Evolutionary conservation across 106 monocot species (phyloP), one percentile per base, ranked within the genome.

Genomic region (Xerophyta viscosa): DNA sequence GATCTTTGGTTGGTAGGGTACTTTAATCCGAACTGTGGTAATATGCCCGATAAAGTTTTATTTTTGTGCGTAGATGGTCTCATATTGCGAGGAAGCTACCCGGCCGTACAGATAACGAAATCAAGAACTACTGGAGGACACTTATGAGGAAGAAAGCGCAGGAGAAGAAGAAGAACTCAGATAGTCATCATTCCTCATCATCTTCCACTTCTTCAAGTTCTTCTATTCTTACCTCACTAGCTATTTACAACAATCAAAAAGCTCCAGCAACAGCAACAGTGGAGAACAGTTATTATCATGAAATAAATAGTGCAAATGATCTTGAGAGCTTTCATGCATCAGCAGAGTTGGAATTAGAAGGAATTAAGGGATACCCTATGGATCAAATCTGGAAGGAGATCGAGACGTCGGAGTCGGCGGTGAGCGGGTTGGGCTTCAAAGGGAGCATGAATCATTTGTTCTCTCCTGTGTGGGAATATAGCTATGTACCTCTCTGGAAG

Each of bases 121-220:
- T 83, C 37, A 83, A 83, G 63, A 83, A 83, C 61, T 83, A 74
- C 58, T 83, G 83, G 83, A 62, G 83, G 53, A 83, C 83, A 0
- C 77, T 66, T 31, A 83, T 66, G 73, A 65, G 77, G 28, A 74
- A 83, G 63, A 74, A 42, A 27, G 43, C 43, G 4, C 43, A 44
- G 15, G 43, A 44, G 43, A 44, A 14, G 8, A 44, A 44, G n/a
- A 44, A 17, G 43, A 44, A 44, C 43, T 4, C 33, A 33, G 5
- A 11, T 33, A 33, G 11, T 33, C 11, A 4, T 9, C n/a, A 9
- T 14, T 17, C 43, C 43, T 44, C 43, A 44, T 14, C 4, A 4
- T 44, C 43, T 17, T 14, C 43, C 3, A 8, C 14, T 44, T 44
- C 14, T 17, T 44, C 33, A 10, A 6, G 7, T 10, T 33, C 33